phyloP scores from a whole-genome alignment of 1,284 basidiomycete genomes.

The Coniophora puteana region DNA sequence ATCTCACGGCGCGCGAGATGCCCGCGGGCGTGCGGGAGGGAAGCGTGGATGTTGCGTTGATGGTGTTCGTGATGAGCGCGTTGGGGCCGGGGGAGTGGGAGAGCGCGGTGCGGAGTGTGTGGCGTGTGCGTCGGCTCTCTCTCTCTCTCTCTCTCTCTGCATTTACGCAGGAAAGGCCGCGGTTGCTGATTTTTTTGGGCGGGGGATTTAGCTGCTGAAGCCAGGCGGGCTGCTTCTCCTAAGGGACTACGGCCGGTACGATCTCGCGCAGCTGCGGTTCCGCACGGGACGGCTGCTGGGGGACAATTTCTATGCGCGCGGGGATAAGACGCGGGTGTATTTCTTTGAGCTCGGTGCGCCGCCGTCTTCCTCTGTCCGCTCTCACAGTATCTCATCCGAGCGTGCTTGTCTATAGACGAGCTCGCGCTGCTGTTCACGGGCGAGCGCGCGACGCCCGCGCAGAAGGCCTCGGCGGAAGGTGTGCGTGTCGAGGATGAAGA shows the following conservation, averaged over 20 bases:
- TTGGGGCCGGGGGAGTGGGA: conserved; percentile 93
- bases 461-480: conserved; percentile 28
- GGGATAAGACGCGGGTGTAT: conserved; percentile 95
- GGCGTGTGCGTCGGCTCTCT: conserved; percentile 46
- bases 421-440: conserved; percentile 78
- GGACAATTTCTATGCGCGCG: conserved; percentile 92
- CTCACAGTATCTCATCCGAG: background rate
- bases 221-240: conserved; percentile 84
- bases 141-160: background rate
- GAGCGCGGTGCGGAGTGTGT: conserved; percentile 81
- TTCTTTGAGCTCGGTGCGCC: conserved; percentile 82
- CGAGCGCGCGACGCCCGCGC: conserved; percentile 35
- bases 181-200: background rate
- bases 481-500: conserved; percentile 36
- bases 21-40: conserved; percentile 64
- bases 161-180: too few species aligned
- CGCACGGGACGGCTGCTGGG: conserved; percentile 84
- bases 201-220: conserved; percentile 66
- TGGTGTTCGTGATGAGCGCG: conserved; percentile 95
- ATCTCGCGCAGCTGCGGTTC: conserved; percentile 92
- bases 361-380: background rate
- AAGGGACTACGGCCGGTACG: conserved; percentile 94
- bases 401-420: conserved; percentile 55
- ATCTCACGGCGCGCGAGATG: conserved; percentile 68
- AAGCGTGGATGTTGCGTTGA: conserved; percentile 84